These are phyloP conservation scores for Mycena sanguinolenta DNA, from an alignment of 768 basidiomycete genomes.

Conservation along the genomic window DNA sequence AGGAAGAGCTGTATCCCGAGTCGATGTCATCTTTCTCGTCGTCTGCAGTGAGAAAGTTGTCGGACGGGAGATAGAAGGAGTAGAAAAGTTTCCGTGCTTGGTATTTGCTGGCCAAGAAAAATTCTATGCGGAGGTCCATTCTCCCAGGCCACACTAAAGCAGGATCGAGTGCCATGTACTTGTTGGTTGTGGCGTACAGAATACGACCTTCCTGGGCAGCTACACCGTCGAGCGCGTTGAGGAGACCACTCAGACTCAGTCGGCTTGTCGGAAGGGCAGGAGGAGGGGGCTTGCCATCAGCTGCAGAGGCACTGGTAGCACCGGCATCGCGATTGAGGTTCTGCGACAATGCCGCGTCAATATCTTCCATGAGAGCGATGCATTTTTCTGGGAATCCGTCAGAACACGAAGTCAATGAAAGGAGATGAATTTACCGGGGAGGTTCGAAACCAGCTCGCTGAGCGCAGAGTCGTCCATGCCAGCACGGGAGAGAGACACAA, in stretches of 20 bases:
- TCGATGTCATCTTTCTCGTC: slow-evolving; percentile 38
- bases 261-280: no score
- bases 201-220: slow-evolving; percentile 85
- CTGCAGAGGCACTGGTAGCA: no score
- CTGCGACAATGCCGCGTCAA: slow-evolving; percentile 79
- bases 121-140: slow-evolving; percentile 83
- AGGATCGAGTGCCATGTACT: slow-evolving; percentile 75
- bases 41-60: slow-evolving; percentile 44
- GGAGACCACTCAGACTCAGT: slow-evolving; percentile 78
- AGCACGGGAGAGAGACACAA: slow-evolving; percentile 74
- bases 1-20: slow-evolving; percentile 42
- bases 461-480: slow-evolving; percentile 75
- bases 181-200: slow-evolving; percentile 84
- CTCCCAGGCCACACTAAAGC: no score
- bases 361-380: slow-evolving; percentile 86
- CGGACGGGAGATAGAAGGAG: slow-evolving; percentile 72
- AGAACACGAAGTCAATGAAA: no score
- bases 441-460: slow-evolving; percentile 65
- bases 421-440: slow-evolving; percentile 59
- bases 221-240: slow-evolving; percentile 84
- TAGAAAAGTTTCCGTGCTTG: slow-evolving; percentile 77
- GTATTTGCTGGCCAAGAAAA: slow-evolving; percentile 77
- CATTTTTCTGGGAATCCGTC: slow-evolving; percentile 64
- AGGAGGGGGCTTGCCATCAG: slow-evolving; percentile 24
- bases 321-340: slow-evolving; percentile 56